Evolutionary conservation across 164 flowering plant species (phyloP).

Genomic region (Warburgia ugandensis): DNA sequence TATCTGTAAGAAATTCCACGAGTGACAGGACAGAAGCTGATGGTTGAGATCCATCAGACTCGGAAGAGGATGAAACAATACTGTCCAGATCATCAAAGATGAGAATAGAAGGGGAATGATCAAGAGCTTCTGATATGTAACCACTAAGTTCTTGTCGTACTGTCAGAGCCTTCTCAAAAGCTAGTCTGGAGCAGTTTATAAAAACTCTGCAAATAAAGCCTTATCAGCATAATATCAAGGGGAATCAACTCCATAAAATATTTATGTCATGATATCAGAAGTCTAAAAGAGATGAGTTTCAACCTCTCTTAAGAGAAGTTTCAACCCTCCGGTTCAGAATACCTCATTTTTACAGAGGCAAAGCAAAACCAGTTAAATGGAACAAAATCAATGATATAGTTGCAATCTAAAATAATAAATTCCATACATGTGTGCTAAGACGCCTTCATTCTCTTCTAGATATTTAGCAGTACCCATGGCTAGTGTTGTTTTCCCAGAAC

Average conservation of each 20-base stretch:
- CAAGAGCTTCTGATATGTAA: constrained; percentile 68
- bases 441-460: constrained; percentile 45
- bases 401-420: constrained; percentile 1
- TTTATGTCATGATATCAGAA: too few species aligned
- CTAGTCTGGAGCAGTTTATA: constrained; percentile 61
- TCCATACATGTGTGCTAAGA: constrained; percentile 72
- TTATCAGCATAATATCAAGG: constrained; percentile 1
- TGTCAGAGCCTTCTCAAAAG: constrained; percentile 53
- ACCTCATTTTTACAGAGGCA: too few species aligned
- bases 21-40: constrained; percentile 43
- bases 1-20: constrained; percentile 54
- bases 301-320: too few species aligned
- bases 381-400: constrained; percentile 1
- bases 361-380: not conserved
- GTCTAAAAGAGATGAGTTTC: too few species aligned
- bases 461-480: constrained; percentile 67
- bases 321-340: too few species aligned
- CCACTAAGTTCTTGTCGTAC: constrained; percentile 52
- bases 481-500: constrained; percentile 87
- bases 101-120: constrained; percentile 79
- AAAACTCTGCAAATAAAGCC: constrained; percentile 50
- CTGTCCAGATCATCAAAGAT: constrained; percentile 92
- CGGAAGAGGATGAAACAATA: constrained; percentile 55
- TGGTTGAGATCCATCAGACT: constrained; percentile 64
- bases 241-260: too few species aligned